Evolutionary conservation across 139 green algal genomes (phyloP), one percentile per base, ranked within the genome.

Genomic region (Nannochloris sp.): DNA sequence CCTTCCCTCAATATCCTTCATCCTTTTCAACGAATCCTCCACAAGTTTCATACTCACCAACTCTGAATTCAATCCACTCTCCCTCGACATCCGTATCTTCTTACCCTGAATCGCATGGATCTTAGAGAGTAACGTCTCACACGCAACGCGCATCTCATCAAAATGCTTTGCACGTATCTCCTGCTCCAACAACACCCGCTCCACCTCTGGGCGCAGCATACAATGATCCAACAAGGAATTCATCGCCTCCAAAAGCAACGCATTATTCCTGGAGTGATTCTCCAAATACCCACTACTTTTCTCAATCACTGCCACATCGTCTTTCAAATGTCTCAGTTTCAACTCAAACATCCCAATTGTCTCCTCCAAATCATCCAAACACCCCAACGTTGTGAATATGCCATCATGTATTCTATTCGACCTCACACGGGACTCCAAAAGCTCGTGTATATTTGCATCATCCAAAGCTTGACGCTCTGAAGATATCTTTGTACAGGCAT

Each of bases 301-400:
- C 59, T 84, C 78, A 11, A 83, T 84, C 29, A 67, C 71, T 49
- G 69, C 44, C 2, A 73, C 61, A 64, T 66, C 61, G 56, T 77
- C 67, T 31, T 74, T 67, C 71, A 84, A 76, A 62, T 81, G 75
- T 3, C 71, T 51, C 37, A 84, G 46, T 59, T 73, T 75, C 43
- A 70, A 23, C 36, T 84, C 75, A 33, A 83, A 77, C 11, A 82
- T 69, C 13, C 28, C 25, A 29, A 84, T 67, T 20, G 62, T 73
- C 55, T 83, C 74, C 17, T 78, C 75, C 49, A 84, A 59, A 73
- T 84, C 78, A 14, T 83, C 71, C 59, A 84, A 56, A 59, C 73
- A 40, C 44, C 29, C 12, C 29, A 73, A 40, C 6, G 71, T 69
- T 33, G 63, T 51, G 5, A 49, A 56, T 16, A 81, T 40, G 43